Percentiles rank a stretch among this genome's conserved stretches.
Conservation (phyloP, 2,329 filamentous ascomycete species). For the Metarhizium robertsii region DNA sequence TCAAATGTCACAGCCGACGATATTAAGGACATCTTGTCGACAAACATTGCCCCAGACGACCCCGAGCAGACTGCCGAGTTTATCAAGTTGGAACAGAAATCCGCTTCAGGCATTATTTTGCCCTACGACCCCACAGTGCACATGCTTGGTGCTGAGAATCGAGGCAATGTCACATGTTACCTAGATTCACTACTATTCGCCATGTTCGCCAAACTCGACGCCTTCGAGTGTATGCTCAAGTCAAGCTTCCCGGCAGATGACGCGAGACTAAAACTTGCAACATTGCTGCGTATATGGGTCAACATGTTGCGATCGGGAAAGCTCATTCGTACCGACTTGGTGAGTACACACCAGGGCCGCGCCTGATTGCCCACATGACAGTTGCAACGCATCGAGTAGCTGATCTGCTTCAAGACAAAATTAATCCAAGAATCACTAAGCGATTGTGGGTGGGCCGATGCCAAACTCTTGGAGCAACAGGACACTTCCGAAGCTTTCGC, state of each 20-base stretch:
- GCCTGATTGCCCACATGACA: neutral
- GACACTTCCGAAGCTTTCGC: conserved; percentile 94
- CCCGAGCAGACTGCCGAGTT: conserved; percentile 67
- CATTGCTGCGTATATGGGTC: conserved; percentile 79
- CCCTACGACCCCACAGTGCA: conserved; percentile 62
- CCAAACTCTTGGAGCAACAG: conserved; percentile 69
- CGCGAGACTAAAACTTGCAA: conserved; percentile 61
- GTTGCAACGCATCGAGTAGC: neutral
- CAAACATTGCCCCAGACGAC: conserved; percentile 58
- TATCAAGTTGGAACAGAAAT: conserved; percentile 69
- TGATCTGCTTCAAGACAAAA: conserved; percentile 49
- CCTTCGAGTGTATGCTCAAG: conserved; percentile 88
- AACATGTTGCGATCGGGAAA: conserved; percentile 81
- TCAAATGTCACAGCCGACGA: conserved; percentile 46
- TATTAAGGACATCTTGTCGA: conserved; percentile 45
- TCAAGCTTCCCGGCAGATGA: conserved; percentile 63
- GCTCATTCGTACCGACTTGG: conserved; percentile 77
- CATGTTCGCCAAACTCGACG: conserved; percentile 87
- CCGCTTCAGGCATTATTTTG: conserved; percentile 68
- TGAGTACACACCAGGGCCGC: conserved; percentile 24
- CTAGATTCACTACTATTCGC: conserved; percentile 85
- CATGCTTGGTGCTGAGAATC: conserved; percentile 80
- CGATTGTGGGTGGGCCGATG: conserved; percentile 83
- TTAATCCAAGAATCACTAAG: conserved; percentile 74
- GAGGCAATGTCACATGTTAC: conserved; percentile 85